These are phyloP conservation scores for Mortierella sp. DNA, from an alignment of 371 early-diverging fungal genomes.

Conservation along the genomic window DNA sequence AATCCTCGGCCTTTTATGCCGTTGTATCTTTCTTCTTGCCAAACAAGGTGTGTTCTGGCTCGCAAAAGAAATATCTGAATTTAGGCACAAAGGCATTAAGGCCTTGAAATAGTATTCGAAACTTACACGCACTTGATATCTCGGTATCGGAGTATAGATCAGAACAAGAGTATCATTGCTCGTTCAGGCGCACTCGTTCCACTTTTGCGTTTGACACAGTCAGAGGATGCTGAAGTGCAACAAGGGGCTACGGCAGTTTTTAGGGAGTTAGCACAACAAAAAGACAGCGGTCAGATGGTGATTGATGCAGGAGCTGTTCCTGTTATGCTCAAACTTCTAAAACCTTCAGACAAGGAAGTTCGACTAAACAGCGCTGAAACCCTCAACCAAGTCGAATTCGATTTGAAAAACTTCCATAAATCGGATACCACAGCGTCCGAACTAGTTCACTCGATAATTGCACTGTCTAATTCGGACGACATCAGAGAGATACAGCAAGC, in stretches of 20 bases:
- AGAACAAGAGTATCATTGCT: background rate
- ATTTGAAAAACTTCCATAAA: background rate
- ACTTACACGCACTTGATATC: background rate
- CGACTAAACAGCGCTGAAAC: background rate
- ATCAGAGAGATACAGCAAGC: background rate
- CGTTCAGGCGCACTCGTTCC: background rate
- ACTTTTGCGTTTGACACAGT: background rate
- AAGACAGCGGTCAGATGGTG: background rate
- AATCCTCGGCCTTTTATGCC: background rate
- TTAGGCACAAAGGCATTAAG: too few species aligned
- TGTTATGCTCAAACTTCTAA: background rate
- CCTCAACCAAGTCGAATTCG: background rate
- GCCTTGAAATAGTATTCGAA: too few species aligned
- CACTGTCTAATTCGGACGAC: background rate
- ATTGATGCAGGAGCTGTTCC: background rate
- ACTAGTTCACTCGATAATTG: background rate
- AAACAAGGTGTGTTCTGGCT: too few species aligned
- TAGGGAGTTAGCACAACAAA: background rate
- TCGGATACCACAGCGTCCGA: background rate
- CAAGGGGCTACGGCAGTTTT: background rate
- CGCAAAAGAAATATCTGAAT: too few species aligned
- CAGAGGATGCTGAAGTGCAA: background rate
- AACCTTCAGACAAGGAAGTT: background rate
- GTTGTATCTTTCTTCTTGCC: background rate
- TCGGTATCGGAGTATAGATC: background rate